A percentile compares a stretch with the other conserved stretches of the same genome.
Evolutionary conservation across 352 stramenopile genomes (phyloP).

Genomic region (Aphanomyces stellatus): DNA sequence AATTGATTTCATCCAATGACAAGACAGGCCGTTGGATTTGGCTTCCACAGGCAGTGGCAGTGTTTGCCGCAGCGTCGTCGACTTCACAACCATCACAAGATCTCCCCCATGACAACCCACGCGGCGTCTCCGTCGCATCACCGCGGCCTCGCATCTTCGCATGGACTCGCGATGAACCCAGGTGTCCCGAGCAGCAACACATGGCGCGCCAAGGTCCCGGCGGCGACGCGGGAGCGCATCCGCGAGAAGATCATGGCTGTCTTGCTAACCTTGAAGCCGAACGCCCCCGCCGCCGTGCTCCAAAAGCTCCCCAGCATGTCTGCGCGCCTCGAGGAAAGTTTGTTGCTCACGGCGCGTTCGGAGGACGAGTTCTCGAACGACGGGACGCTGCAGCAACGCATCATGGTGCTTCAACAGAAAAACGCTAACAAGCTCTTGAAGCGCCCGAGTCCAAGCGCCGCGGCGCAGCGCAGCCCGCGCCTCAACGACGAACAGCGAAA

Average conservation of each 20-base stretch:
- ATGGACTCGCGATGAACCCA: neutral
- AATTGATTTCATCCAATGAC: no score
- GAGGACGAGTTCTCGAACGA: constrained; percentile 90
- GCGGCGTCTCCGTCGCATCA: neutral
- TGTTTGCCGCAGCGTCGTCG: no score
- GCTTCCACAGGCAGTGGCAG: neutral
- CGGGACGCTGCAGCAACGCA: constrained; percentile 86
- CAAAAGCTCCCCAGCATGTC: constrained; percentile 94
- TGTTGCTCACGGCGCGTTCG: constrained; percentile 77
- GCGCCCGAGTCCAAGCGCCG: constrained; percentile 25
- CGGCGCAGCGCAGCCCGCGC: constrained; percentile 24
- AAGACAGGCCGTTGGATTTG: neutral
- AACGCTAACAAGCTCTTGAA: constrained; percentile 54
- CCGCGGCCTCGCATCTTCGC: no score
- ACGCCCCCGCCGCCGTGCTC: constrained; percentile 92
- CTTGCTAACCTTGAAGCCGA: constrained; percentile 88
- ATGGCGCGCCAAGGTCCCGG: constrained; percentile 3
- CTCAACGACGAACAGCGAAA: constrained; percentile 51
- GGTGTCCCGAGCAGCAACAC: neutral
- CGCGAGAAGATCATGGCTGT: constrained; percentile 82
- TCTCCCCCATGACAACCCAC: neutral
- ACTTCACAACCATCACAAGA: no score
- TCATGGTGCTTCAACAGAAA: constrained; percentile 79
- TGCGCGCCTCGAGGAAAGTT: constrained; percentile 91
- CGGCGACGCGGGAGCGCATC: constrained; percentile 31